Conservation (phyloP, 2,329 filamentous ascomycete species). For the Fusarium cicatricum region DNA sequence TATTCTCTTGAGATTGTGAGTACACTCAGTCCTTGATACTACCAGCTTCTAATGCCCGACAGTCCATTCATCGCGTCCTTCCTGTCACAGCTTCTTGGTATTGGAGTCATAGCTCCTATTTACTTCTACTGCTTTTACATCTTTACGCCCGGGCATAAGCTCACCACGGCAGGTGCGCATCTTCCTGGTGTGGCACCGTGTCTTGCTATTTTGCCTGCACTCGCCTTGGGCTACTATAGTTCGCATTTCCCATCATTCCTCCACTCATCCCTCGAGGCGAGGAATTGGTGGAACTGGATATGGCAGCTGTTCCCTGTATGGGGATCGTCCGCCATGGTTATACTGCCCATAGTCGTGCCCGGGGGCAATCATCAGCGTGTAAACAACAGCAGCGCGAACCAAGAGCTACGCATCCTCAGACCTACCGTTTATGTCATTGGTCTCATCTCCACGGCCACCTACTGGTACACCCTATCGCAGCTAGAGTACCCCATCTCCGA, state of each 20-base stretch:
- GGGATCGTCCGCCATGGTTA: slow-evolving; percentile 31
- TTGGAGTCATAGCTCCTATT: slow-evolving; percentile 34
- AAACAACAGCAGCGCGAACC: fast-evolving
- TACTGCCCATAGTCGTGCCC: slow-evolving; percentile 4
- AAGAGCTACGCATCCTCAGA: background rate
- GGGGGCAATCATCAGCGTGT: background rate
- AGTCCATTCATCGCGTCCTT: slow-evolving; percentile 36
- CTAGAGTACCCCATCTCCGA: slow-evolving; percentile 14
- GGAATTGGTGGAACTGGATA: slow-evolving; percentile 45
- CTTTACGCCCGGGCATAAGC: slow-evolving; percentile 25
- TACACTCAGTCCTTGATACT: background rate
- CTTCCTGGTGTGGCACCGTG: slow-evolving; percentile 16
- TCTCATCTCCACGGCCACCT: slow-evolving; percentile 6
- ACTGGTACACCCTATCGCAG: slow-evolving; percentile 32
- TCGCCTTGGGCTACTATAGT: slow-evolving; percentile 29
- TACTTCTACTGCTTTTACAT: slow-evolving; percentile 39
- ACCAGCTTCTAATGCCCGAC: background rate
- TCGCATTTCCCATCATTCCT: slow-evolving; percentile 35
- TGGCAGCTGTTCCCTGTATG: slow-evolving; percentile 44
- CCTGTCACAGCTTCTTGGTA: slow-evolving; percentile 32
- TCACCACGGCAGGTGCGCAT: slow-evolving; percentile 12
- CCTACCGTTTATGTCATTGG: background rate
- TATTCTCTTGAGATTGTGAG: slow-evolving; percentile 38
- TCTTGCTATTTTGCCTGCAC: slow-evolving; percentile 26
- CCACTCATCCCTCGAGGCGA: slow-evolving; percentile 26